These are phyloP conservation scores for Myrica gale DNA, from an alignment of 306 rosid genomes.

Conservation along the genomic window DNA sequence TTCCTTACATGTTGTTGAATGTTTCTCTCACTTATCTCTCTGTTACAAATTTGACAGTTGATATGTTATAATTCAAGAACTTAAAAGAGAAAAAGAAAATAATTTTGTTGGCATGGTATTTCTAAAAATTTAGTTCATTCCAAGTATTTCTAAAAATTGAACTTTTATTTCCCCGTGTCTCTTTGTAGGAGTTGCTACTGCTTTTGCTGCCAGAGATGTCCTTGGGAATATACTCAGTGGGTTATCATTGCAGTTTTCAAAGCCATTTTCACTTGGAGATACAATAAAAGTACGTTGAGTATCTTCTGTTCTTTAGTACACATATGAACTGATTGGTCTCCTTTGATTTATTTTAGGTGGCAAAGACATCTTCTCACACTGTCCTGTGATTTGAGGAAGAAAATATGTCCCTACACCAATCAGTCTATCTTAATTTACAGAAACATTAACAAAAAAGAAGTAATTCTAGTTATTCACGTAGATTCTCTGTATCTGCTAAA, in stretches of 20 bases:
- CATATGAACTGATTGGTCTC: neutral
- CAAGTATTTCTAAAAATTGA: neutral
- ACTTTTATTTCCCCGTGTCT: constrained; percentile 24
- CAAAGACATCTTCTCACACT: neutral
- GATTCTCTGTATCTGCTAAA: neutral
- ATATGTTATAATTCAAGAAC: neutral
- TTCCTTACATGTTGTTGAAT: neutral
- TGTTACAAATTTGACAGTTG: neutral
- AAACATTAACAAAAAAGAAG: neutral
- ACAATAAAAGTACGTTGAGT: constrained; percentile 70
- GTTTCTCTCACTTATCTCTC: neutral
- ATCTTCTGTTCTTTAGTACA: neutral
- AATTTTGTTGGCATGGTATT: neutral
- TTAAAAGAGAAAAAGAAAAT: neutral
- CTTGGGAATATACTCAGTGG: constrained; percentile 92
- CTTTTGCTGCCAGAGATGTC: constrained; percentile 82
- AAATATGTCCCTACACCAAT: neutral
- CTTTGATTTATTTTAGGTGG: neutral
- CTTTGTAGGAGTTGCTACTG: constrained; percentile 83
- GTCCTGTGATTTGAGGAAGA: neutral
- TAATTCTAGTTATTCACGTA: neutral
- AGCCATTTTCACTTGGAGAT: constrained; percentile 93
- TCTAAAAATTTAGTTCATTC: neutral
- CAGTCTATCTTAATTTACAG: neutral
- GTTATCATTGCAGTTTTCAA: constrained; percentile 78